phyloP scores from a whole-genome alignment of 345 rosid genomes.

The Erucastrum elatum region DNA sequence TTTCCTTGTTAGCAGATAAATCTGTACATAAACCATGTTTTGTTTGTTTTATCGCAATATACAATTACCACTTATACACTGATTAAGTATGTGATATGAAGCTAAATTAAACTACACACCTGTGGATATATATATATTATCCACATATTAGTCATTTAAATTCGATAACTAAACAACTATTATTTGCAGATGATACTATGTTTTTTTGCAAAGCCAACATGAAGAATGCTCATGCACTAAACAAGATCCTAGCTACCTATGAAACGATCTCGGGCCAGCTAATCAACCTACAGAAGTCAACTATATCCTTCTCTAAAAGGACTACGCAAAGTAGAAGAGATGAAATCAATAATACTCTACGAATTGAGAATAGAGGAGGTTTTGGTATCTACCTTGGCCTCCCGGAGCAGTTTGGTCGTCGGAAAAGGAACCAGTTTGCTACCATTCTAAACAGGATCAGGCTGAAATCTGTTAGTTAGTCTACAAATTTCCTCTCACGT shows the following conservation, averaged over 20 bases:
- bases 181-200: not conserved
- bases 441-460: too few relatives aligned
- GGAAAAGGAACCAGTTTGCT: not conserved
- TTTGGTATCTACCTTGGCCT: not conserved
- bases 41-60: not conserved
- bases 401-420: not conserved
- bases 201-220: not conserved
- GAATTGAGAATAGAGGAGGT: not conserved
- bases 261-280: not conserved
- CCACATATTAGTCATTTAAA: not conserved
- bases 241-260: not conserved
- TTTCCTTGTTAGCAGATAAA: not conserved
- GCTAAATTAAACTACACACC: not conserved
- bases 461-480: not conserved
- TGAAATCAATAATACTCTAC: not conserved
- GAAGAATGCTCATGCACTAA: not conserved
- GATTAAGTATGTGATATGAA: not conserved
- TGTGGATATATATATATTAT: not conserved
- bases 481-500: not conserved
- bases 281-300: not conserved
- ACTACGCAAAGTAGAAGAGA: not conserved
- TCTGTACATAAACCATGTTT: not conserved
- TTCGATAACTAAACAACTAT: not conserved
- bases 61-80: not conserved
- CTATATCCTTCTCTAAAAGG: not conserved